These are phyloP conservation scores for Phytopythium chamaehyphon DNA, from an alignment of 352 stramenopile genomes.

Conservation along the genomic window DNA sequence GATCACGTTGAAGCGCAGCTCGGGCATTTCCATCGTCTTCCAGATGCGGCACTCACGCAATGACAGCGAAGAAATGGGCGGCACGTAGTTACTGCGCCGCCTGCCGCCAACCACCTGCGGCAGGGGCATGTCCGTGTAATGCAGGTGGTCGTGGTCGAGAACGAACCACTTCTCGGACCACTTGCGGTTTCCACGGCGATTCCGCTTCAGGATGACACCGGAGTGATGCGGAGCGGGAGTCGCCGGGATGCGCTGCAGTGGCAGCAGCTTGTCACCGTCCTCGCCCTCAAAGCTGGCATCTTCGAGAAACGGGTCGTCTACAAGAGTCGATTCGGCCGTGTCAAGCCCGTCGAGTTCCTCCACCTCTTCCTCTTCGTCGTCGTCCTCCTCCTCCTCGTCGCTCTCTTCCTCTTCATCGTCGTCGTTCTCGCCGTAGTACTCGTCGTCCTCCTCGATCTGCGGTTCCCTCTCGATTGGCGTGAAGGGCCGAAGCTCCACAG, in stretches of 20 bases:
- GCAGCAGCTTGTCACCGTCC: conserved; percentile 18
- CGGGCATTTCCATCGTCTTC: conserved; percentile 86
- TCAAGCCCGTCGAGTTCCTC: conserved; percentile 36
- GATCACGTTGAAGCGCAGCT: conserved; percentile 74
- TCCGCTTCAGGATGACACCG: conserved; percentile 67
- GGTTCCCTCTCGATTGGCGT: conserved; percentile 52
- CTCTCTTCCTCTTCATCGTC: conserved; percentile 44
- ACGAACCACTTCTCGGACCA: conserved; percentile 75
- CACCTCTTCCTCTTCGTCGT: conserved; percentile 25
- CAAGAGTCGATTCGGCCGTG: conserved; percentile 19
- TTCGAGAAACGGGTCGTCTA: conserved; percentile 29
- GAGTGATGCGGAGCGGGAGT: conserved; percentile 43
- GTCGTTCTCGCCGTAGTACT: conserved; percentile 50
- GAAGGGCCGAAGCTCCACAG: conserved; percentile 59
- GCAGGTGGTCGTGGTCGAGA: conserved; percentile 62
- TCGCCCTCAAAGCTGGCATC: conserved; percentile 18
- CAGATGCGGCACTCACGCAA: conserved; percentile 76
- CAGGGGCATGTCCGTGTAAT: conserved; percentile 54
- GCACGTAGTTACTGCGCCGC: conserved; percentile 13
- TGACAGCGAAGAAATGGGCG: conserved; percentile 52
- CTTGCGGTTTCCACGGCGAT: conserved; percentile 59
- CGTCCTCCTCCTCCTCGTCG: conserved; percentile 21
- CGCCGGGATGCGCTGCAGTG: conserved; percentile 12
- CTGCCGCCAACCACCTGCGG: conserved; percentile 8
- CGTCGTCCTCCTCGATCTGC: conserved; percentile 53